Percentiles rank a stretch among this genome's conserved stretches.
phyloP scores from a whole-genome alignment of 495 filamentous ascomycete genomes.

The Margaritispora aquatica region DNA sequence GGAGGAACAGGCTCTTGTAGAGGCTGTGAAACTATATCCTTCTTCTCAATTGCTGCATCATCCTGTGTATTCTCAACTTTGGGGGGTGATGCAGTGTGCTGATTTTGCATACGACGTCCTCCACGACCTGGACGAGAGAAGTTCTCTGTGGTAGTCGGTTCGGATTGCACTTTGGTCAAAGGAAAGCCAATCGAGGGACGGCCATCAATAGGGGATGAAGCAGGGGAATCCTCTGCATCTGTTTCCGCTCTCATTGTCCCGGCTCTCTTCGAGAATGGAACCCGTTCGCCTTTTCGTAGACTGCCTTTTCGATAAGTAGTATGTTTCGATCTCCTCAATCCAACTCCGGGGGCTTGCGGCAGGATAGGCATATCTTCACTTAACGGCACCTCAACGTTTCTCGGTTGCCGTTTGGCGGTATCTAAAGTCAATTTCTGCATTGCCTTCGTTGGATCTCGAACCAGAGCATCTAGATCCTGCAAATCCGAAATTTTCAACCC shows the following conservation, averaged over 20 bases:
- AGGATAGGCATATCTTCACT: slow-evolving; percentile 86
- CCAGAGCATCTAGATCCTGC: slow-evolving; percentile 67
- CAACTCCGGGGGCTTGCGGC: slow-evolving; percentile 60
- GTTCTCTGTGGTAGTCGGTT: slow-evolving; percentile 56
- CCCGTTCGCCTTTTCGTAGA: slow-evolving; percentile 68
- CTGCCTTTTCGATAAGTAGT: slow-evolving; percentile 90
- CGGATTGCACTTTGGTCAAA: slow-evolving; percentile 56
- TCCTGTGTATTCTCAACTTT: neutral
- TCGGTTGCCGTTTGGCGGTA: slow-evolving; percentile 24
- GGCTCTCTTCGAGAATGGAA: slow-evolving; percentile 69
- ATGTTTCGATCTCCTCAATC: slow-evolving; percentile 80
- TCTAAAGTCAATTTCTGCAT: slow-evolving; percentile 61
- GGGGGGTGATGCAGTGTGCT: slow-evolving; percentile 17
- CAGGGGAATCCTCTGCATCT: slow-evolving; percentile 44
- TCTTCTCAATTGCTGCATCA: neutral
- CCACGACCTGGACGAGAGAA: slow-evolving; percentile 44
- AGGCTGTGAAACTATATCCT: neutral
- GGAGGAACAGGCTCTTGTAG: neutral
- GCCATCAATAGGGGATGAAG: slow-evolving; percentile 21
- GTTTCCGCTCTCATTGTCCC: slow-evolving; percentile 47
- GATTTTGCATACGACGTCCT: slow-evolving; percentile 36
- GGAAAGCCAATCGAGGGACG: slow-evolving; percentile 14
- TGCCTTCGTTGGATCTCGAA: slow-evolving; percentile 65
- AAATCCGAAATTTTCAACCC: slow-evolving; percentile 56
- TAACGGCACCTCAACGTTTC: slow-evolving; percentile 37